Percentiles rank a stretch among this genome's conserved stretches.
These are phyloP conservation scores for Colletotrichum sp. DNA, from an alignment of 2,329 filamentous ascomycete genomes.

Conservation along the genomic window DNA sequence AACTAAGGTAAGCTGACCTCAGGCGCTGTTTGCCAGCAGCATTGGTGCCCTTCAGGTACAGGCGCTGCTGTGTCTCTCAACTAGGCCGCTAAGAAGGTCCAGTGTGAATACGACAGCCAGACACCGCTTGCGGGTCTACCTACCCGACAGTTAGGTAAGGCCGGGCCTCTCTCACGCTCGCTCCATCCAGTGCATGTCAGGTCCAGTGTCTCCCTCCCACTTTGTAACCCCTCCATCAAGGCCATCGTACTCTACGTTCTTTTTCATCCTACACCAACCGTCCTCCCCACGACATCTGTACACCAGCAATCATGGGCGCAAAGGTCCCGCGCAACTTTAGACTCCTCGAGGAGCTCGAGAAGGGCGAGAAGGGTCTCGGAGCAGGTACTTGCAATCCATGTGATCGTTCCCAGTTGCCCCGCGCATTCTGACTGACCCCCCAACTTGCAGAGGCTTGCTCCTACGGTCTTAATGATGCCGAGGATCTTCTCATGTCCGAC, in stretches of 20 bases:
- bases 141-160: conserved; percentile 7
- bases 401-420: neutral
- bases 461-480: conserved; percentile 91
- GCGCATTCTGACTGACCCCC: conserved; percentile 11
- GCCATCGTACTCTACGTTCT: neutral
- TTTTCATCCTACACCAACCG: neutral
- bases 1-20: neutral
- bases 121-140: neutral
- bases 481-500: conserved; percentile 96
- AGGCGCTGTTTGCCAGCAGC: neutral
- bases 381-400: conserved; percentile 65
- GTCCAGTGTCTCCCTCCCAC: neutral
- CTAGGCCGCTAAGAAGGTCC: neutral
- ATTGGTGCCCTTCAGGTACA: neutral
- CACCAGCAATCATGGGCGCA: conserved; percentile 37
- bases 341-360: conserved; percentile 95
- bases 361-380: conserved; percentile 96
- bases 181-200: neutral
- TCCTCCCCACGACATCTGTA: neutral
- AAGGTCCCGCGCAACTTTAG: conserved; percentile 95
- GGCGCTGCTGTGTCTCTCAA: neutral
- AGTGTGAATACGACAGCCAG: neutral
- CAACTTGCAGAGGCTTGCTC: conserved; percentile 84
- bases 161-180: neutral
- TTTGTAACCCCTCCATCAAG: conserved; percentile 12